phyloP scores from a whole-genome alignment of 306 rosid genomes.

The Alnus rubra region DNA sequence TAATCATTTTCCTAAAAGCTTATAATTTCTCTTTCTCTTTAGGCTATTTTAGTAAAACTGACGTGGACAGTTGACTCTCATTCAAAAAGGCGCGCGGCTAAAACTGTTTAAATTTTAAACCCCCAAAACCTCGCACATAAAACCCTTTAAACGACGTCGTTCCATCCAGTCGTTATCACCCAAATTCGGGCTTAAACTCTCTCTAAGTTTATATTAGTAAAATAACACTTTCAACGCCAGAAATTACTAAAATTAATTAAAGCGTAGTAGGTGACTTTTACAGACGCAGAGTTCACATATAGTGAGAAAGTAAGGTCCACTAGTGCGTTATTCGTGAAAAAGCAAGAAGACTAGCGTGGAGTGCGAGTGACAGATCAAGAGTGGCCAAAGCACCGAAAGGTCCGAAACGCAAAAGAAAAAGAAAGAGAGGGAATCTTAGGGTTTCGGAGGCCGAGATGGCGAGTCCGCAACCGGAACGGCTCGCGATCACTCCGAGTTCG shows the following conservation, averaged over 20 bases:
- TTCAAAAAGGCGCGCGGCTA: background rate
- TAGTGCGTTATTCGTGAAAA: background rate
- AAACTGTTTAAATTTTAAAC: no score
- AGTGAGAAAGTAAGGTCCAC: background rate
- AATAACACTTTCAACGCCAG: background rate
- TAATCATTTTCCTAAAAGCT: no score
- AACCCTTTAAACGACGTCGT: no score
- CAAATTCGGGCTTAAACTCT: no score
- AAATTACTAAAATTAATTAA: background rate
- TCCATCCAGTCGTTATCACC: no score
- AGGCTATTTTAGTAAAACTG: background rate
- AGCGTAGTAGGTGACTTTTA: background rate
- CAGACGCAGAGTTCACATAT: background rate
- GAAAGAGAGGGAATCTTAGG: conserved; percentile 17
- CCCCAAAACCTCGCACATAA: no score
- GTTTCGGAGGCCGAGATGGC: conserved; percentile 53
- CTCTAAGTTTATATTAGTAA: background rate
- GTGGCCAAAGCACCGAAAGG: background rate
- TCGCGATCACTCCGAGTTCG: conserved; percentile 34
- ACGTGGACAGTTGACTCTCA: conserved; percentile 14
- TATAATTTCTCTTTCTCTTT: no score
- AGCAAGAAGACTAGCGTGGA: background rate
- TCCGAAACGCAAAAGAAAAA: background rate
- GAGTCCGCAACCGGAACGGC: conserved; percentile 49
- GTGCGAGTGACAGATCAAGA: background rate